phyloP scores from a whole-genome alignment of 1,284 basidiomycete species.

The Anthracocystis panici-leucophaei region DNA sequence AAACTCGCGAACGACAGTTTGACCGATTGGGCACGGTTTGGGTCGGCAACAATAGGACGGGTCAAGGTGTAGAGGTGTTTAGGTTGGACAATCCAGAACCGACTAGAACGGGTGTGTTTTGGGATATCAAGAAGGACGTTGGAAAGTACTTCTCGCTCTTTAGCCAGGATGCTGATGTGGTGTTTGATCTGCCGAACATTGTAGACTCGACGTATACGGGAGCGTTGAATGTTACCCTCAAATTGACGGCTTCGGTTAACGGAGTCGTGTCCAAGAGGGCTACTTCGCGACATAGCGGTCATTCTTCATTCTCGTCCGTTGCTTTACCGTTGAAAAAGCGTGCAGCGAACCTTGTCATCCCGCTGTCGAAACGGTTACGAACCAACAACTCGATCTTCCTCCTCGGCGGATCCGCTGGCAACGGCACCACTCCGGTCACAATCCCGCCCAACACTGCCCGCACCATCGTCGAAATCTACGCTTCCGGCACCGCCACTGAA shows the following conservation, averaged over 20 bases:
- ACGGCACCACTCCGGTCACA: constrained; percentile 25
- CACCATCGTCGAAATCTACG: constrained; percentile 57
- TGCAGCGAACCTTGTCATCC: constrained; percentile 30
- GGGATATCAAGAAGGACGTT: constrained; percentile 50
- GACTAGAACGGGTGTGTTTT: constrained; percentile 41
- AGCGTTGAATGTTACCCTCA: constrained; percentile 41
- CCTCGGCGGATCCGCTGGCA: constrained; percentile 27
- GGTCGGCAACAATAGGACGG: constrained; percentile 32
- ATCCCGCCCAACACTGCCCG: constrained; percentile 43
- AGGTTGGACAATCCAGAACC: constrained; percentile 60
- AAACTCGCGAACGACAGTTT: constrained; percentile 50
- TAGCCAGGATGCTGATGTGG: constrained; percentile 23
- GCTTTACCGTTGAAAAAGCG: constrained; percentile 24
- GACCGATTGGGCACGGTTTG: constrained; percentile 52
- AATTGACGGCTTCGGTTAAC: constrained; percentile 30
- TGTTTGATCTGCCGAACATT: constrained; percentile 60
- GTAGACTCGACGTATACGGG: constrained; percentile 56
- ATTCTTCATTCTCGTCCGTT: background rate
- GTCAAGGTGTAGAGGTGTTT: constrained; percentile 54
- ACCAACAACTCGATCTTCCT: constrained; percentile 39
- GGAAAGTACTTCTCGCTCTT: constrained; percentile 50
- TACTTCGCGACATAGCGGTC: background rate
- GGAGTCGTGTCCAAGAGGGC: background rate
- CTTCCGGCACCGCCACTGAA: constrained; percentile 45
- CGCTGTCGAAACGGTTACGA: constrained; percentile 42